Evolutionary conservation across 2,329 filamentous ascomycete species (phyloP), one percentile per base, ranked within the genome.

Genomic region (Colletotrichum aenigma): DNA sequence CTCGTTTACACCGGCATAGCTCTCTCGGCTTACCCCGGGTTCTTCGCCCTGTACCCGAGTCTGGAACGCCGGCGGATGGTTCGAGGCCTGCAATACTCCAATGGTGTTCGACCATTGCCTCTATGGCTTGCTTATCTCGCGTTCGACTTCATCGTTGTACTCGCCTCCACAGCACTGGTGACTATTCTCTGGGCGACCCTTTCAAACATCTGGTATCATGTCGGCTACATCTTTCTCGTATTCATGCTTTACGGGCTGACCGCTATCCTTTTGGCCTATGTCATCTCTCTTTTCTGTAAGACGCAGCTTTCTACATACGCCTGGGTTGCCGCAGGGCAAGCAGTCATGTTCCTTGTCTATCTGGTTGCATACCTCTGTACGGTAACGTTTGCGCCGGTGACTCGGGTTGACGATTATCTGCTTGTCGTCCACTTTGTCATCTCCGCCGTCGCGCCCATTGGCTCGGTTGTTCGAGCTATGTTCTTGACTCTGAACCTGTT

Each of bases 1-100:
- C 91, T 96, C 55, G 88, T 95, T 10, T 98, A 98, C 84, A 94
- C 97, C 82, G 92, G 94, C 16, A 88, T 98, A 10, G 94, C 93
- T 2, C 92, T 97, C 84, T 89, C 91, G 8, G 92, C 93, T 2
- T 97, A 94, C 79, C 95, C 96, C 1, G 95, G 94, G 16, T 96
- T 98, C 87, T 97, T 98, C 80, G 91, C 94, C 0, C 87, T 98
- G 6, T 98, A 98, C 81, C 95, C 95, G 0, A 98, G 95, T n/a
- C 88, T 94, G 32, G 96, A 98, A 83, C 90, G 95, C 30, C 87
- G 95, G 13, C 88, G 92, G 66, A 94, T 95, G 78, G 95, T 98
- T 28, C 91, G 96, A 67, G 94, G 94, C 18, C 87, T 98, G 34
- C 94, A 98, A 83, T 98, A 98, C 84, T 97, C 95, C 70, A 98